A percentile compares a stretch with the other conserved stretches of the same genome.
phyloP scores from a whole-genome alignment of 1,284 basidiomycete species.

The Macrocystidia cucumis region DNA sequence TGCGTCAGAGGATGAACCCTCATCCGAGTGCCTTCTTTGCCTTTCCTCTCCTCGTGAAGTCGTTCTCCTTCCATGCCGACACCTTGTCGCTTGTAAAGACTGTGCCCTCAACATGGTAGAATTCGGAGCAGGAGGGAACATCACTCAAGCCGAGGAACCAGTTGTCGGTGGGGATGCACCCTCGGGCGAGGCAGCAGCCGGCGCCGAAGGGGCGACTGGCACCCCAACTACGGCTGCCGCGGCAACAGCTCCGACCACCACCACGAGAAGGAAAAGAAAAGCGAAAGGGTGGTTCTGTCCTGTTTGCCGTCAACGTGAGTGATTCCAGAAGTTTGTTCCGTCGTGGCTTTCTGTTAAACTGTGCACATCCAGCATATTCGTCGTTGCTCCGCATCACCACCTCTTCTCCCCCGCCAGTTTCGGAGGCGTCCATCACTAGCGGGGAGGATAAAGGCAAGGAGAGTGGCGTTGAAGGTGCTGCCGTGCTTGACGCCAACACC shows the following conservation, averaged over 20 bases:
- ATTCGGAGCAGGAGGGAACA: constrained; percentile 84
- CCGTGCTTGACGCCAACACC: constrained; percentile 6
- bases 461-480: constrained; percentile 4
- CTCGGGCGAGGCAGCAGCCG: constrained; percentile 12
- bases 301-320: constrained; percentile 74
- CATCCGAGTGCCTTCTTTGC: constrained; percentile 85
- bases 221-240: constrained; percentile 9
- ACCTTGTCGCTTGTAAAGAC: constrained; percentile 87
- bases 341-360: constrained; percentile 6
- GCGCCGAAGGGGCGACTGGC: constrained; percentile 8
- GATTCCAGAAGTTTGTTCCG: constrained; percentile 5
- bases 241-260: constrained; percentile 12
- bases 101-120: constrained; percentile 93
- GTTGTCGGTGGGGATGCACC: constrained; percentile 11
- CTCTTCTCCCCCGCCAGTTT: constrained; percentile 43
- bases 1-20: constrained; percentile 76
- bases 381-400: constrained; percentile 81
- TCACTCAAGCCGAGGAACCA: constrained; percentile 52
- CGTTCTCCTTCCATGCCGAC: constrained; percentile 82
- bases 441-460: constrained; percentile 9
- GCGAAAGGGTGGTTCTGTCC: constrained; percentile 95
- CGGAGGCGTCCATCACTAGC: constrained; percentile 17
- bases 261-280: constrained; percentile 78
- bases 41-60: constrained; percentile 83
- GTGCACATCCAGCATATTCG: constrained; percentile 60